Percentiles rank a stretch among this genome's conserved stretches.
Conservation (phyloP, 1,139 yeast genomes). For the Yamadazyma oceani region DNA sequence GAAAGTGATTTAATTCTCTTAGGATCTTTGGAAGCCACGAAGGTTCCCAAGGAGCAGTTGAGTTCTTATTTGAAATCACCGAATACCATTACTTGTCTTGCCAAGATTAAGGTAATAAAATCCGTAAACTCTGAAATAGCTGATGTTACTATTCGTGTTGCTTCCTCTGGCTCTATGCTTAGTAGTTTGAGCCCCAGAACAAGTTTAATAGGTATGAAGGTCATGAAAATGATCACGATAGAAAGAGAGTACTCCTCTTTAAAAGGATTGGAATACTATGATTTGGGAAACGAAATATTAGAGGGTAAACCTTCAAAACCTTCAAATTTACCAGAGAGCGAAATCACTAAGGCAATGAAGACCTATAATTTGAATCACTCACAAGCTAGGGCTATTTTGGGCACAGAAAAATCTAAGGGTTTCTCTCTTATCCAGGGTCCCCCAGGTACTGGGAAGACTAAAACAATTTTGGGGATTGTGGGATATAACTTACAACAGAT, state of each 20-base stretch:
- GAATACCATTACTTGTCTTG: constrained; percentile 57
- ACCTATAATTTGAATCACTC: constrained; percentile 73
- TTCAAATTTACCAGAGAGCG: constrained; percentile 26
- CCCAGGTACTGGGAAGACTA: constrained; percentile 98
- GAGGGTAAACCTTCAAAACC: constrained; percentile 60
- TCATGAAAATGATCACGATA: constrained; percentile 84
- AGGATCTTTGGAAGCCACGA: constrained; percentile 42
- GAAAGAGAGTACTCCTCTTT: constrained; percentile 91
- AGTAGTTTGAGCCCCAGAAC: constrained; percentile 63
- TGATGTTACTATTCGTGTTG: constrained; percentile 75
- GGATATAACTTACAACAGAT: constrained; percentile 50
- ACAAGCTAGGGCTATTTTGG: constrained; percentile 85
- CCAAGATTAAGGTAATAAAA: constrained; percentile 74
- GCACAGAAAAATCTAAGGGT: constrained; percentile 67
- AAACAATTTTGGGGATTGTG: constrained; percentile 88
- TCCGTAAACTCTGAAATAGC: constrained; percentile 60
- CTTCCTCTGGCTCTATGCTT: constrained; percentile 49
- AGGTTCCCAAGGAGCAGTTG: constrained; percentile 17
- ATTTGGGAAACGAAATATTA: constrained; percentile 62
- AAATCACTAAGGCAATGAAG: constrained; percentile 39
- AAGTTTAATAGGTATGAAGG: constrained; percentile 63
- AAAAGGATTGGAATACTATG: constrained; percentile 79
- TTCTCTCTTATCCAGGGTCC: constrained; percentile 96
- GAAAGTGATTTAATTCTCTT: constrained; percentile 82
- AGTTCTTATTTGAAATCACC: constrained; percentile 19